Evolutionary conservation across 73 alveolate species (phyloP), one percentile per base, ranked within the genome.

Genomic region (Paramecium pentaurelia): DNA sequence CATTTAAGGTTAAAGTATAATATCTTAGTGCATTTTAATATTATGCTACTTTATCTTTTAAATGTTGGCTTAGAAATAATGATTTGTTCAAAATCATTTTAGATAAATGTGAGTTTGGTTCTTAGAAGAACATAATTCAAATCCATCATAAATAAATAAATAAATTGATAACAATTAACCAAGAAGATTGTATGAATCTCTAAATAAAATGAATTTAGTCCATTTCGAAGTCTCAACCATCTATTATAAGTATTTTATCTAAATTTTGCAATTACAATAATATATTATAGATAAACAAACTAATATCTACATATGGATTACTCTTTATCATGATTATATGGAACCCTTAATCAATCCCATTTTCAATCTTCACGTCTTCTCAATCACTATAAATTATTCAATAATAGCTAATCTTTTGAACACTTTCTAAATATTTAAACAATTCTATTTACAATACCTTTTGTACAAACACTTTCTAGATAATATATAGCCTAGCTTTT

Each of bases 301-400:
- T 93, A 93, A 71, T 97, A 97, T 86, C 99, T 93, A 20, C 96
- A 94, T 9, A 95, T 95, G 4, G 99, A 99, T 68, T 88, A 59
- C 37, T 95, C 97, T 45, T 95, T 95, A 32, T 94, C 96, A 28
- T 93, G 94, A 64, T 96, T 96, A 95, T 97, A 97, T 20, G 99
- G 99, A 2, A 98, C 99, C 18, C 93, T 92, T 28, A 93, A 97
- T 99, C 99, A 97, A 93, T 96, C 99, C 99, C 99, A 97, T 93
- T 97, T 93, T 2, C 99, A 99, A 94, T 97, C 98, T 93, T 98
- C 89, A 89, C 96, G 99, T 58, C 98, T 93, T 96, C 99, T 96
- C 14, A 97, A 92, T 27, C 99, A 99, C 99, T 99, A 97, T 49
- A 98, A 93, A 92, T 97, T 99, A 91, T 97, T 97, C 40, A 97